Evolutionary conservation across 2,329 filamentous ascomycete species (phyloP), one percentile per base, ranked within the genome.

Genomic region (Cordyceps cateniannulata): DNA sequence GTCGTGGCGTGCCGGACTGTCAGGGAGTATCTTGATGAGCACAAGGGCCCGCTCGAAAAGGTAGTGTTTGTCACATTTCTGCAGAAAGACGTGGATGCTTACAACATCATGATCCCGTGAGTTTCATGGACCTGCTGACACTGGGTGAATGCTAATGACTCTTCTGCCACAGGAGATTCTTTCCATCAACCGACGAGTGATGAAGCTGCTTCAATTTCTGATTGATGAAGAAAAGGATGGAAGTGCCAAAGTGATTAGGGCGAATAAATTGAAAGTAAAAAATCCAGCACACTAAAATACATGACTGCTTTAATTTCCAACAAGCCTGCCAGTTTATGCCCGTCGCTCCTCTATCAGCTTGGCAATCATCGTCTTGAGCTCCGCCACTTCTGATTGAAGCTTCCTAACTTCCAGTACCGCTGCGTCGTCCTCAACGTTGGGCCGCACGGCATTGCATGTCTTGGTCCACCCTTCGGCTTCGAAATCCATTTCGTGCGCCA

Each of bases 11-110:
- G 89, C 57, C 77, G 81, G 35, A 73, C 82, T 1, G 81, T 87
- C 10, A 79, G 81, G 59, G 70, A 75, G 40, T 87, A 85, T 63
- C 68, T 88, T n/a, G 77, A 80, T 20, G 70, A 74, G 5, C 66
- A 77, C 5, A 67, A 77, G 14, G 78, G 77, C 1, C 61, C 58
- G 24, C 81, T 97, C 32, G 84, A 91, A 49, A 84, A 85, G 66
- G 83, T 98, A 14, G 81, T 96, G 20, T 96, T 98, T 75, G 93
- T 93, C 69, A 90, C 87, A 18, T 97, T 96, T 72, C 79, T 89
- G 70, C 72, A 78, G 58, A 93, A 93, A 74, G 93, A 98, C 67
- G 84, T 89, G 62, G 73, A 77, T 44, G 87, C 89, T 0, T 98
- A 98, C 71, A 79, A 86, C 56, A 67, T 82, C 25, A 75, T 79